phyloP scores from a whole-genome alignment of 345 rosid species.

The Gynandropsis gynandra region DNA sequence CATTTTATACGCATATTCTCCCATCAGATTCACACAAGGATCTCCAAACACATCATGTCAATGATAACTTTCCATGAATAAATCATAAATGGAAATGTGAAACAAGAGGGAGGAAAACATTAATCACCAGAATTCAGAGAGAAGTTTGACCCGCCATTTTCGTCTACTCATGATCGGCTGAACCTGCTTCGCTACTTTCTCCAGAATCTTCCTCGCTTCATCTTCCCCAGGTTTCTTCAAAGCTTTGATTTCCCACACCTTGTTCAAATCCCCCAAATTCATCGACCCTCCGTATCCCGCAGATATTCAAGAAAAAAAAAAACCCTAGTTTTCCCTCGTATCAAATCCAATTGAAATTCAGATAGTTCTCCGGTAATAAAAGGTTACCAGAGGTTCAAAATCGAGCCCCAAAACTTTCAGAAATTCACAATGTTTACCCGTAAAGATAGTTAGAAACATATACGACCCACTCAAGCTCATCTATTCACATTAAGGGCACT shows the following conservation, averaged over 20 bases:
- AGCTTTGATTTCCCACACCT: constrained; percentile 68
- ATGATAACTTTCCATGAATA: too few relatives aligned
- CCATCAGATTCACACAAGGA: too few relatives aligned
- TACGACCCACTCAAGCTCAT: too few relatives aligned
- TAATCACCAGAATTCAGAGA: constrained; percentile 35
- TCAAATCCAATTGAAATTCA: not conserved
- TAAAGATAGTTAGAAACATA: too few relatives aligned
- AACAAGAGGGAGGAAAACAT: not conserved
- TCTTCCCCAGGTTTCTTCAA: constrained; percentile 61
- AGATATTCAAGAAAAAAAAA: not conserved
- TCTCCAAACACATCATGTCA: too few relatives aligned
- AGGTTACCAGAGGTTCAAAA: too few relatives aligned
- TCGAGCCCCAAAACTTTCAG: too few relatives aligned
- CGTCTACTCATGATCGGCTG: constrained; percentile 36
- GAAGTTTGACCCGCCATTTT: constrained; percentile 42
- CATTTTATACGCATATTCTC: not conserved
- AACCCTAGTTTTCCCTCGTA: not conserved
- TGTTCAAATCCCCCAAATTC: constrained; percentile 46
- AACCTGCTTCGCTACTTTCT: constrained; percentile 54
- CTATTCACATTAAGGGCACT: too few relatives aligned
- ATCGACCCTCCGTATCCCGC: not conserved
- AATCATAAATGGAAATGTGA: not conserved
- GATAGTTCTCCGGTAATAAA: not conserved
- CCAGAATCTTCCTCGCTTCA: constrained; percentile 58
- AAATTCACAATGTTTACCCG: too few relatives aligned